These are phyloP conservation scores for Eimeria acervulina DNA, from an alignment of 169 alveolate genomes.

Conservation along the genomic window DNA sequence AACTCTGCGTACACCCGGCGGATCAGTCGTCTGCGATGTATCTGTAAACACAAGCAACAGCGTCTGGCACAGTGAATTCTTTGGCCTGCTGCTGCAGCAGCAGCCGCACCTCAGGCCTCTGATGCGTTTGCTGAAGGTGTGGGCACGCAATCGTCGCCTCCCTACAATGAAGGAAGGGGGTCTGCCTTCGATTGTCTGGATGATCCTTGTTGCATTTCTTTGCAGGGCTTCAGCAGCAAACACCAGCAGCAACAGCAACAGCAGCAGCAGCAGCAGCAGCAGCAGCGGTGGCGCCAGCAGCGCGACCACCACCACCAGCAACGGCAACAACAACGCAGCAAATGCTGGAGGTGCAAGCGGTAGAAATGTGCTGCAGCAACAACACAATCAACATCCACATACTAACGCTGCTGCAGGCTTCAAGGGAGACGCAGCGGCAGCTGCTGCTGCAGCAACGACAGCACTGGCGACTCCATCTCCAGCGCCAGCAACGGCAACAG, in stretches of 20 bases:
- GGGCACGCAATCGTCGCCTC: constrained; percentile 90
- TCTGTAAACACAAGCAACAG: constrained; percentile 93
- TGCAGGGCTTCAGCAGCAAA: constrained; percentile 47
- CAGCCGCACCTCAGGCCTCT: constrained; percentile 92
- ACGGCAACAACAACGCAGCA: too few relatives aligned
- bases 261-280: not conserved
- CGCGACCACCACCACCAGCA: too few relatives aligned
- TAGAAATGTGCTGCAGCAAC: too few relatives aligned
- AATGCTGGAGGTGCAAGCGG: too few relatives aligned
- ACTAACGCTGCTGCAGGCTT: not conserved
- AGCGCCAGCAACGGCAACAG: not conserved
- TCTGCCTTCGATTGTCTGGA: constrained; percentile 94
- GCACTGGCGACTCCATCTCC: not conserved
- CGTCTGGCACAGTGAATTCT: constrained; percentile 92
- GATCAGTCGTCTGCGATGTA: constrained; percentile 92
- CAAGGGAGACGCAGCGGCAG: constrained; percentile 15
- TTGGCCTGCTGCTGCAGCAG: constrained; percentile 88
- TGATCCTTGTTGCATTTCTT: constrained; percentile 88
- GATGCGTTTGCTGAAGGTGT: constrained; percentile 92
- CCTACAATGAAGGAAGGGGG: constrained; percentile 96
- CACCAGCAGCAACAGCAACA: constrained; percentile 35
- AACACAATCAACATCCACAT: not conserved
- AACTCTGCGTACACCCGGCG: constrained; percentile 88
- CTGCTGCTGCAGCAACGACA: constrained; percentile 19
- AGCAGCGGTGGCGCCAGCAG: constrained; percentile 5